Evolutionary conservation across 306 rosid species (phyloP).

Genomic region (Inga oerstediana): DNA sequence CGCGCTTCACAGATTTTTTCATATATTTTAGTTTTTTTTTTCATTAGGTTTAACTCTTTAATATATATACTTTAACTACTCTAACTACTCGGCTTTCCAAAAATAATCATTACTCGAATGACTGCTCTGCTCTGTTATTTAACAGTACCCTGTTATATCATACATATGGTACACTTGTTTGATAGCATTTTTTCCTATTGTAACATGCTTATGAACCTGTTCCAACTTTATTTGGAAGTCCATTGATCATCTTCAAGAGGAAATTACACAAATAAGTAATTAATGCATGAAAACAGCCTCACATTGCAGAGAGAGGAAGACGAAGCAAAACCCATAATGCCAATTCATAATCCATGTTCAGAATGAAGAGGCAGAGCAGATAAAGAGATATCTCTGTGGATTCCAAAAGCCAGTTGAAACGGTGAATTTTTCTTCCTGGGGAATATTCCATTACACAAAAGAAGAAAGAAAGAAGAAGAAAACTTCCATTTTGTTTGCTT

Average conservation of each 20-base stretch:
- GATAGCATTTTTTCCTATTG: neutral
- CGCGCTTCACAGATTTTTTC: too few species aligned
- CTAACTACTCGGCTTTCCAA: too few species aligned
- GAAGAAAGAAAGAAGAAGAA: neutral
- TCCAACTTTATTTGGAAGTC: neutral
- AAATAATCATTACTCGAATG: neutral
- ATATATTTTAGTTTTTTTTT: too few species aligned
- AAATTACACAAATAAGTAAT: neutral
- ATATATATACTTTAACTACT: too few species aligned
- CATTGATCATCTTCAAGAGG: neutral
- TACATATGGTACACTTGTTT: neutral
- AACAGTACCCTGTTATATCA: neutral
- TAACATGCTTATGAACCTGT: too few species aligned
- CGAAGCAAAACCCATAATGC: neutral
- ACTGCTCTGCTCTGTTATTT: neutral
- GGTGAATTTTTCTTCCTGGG: too few species aligned
- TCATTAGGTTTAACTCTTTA: neutral
- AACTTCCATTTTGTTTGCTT: neutral
- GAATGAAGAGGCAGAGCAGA: neutral
- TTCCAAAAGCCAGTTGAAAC: neutral
- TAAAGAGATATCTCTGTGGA: neutral
- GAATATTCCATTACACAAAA: neutral
- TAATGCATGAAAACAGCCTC: neutral
- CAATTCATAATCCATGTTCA: neutral
- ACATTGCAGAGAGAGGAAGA: neutral